Base-by-base conservation (phyloP, 1,284 basidiomycete genomes). In the Heliocybe sulcata region DNA sequence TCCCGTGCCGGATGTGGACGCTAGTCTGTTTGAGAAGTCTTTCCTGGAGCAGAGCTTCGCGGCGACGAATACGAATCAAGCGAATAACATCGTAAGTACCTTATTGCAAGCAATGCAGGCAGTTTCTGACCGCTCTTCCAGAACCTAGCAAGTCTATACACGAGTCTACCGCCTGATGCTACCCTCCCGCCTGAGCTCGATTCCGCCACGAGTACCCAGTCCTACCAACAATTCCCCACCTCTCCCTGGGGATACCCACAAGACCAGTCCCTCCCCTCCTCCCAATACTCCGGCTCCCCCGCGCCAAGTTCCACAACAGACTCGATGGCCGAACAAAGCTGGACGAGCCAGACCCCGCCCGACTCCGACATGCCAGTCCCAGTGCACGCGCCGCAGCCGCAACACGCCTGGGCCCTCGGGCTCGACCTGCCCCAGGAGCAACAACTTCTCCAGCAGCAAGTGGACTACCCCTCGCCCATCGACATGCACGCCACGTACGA, bases 281-380 rank as follows among this genome's bases (percentile, higher is more conserved):
- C 77, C 12, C 64, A 70, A 9, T 76, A 77, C 62, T 74, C 75
- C 0, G 72, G 73, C 10, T 80, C 78, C 0, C 78, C 78, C 0
- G 67, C 71, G 0, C 70, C 57, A n/a, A n/a, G n/a, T 1, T 76
- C 75, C 0, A 72, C 74, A n/a, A 12, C 19, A 20, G 38, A 42
- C 38, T 42, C 38, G 38, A 42, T 42, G 38, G 62, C 64, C 23
- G 38, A 42, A 16, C 16, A 16, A 6, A 42, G 19, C 38, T 42
- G 38, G 38, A 4, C 38, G 8, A 20, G 6, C 16, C 38, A 6
- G 38, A n/a, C 38, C 4, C 19, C 38, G 38, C 16, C 16, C 38
- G 19, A 42, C 16, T 6, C 38, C 14, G 16, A 31, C 10, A 19
- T 20, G 3, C 9, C 25, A 20, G 23, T 27, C n/a, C 20, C 6